phyloP scores from a whole-genome alignment of 306 rosid genomes.

The Vigna mungo region DNA sequence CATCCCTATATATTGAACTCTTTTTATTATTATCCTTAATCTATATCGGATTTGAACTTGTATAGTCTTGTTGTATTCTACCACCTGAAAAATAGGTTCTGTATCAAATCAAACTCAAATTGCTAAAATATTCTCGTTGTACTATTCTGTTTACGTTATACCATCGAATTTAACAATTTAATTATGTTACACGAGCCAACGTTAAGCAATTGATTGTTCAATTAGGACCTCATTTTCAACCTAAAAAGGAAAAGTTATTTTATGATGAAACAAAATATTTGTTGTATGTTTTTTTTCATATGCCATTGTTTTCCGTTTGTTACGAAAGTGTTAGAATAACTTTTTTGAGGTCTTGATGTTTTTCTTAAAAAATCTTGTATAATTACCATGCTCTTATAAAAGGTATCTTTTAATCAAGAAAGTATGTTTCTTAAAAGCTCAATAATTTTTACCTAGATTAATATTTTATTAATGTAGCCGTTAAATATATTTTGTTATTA shows the following conservation, averaged over 20 bases:
- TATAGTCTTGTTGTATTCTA: slow-evolving; percentile 41
- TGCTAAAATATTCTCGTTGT: slow-evolving; percentile 7
- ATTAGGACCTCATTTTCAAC: neutral
- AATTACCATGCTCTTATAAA: neutral
- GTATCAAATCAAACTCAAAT: slow-evolving; percentile 34
- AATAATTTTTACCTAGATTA: too few species aligned
- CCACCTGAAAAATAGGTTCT: slow-evolving; percentile 39
- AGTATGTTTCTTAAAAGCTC: neutral
- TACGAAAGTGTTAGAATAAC: too few species aligned
- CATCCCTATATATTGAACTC: slow-evolving; percentile 34
- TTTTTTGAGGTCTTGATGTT: neutral
- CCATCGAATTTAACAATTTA: neutral
- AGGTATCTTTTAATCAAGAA: neutral
- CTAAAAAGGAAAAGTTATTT: neutral
- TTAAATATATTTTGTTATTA: too few species aligned
- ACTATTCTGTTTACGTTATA: slow-evolving; percentile 1
- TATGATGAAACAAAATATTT: neutral
- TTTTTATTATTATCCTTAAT: slow-evolving; percentile 16
- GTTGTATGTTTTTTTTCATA: neutral
- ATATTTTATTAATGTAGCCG: too few species aligned
- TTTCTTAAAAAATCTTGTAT: neutral
- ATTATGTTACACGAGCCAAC: neutral
- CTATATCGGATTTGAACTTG: slow-evolving; percentile 39
- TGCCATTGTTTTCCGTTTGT: neutral
- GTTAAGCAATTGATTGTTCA: neutral